A percentile compares a stretch with the other conserved stretches of the same genome.
Evolutionary conservation across 768 basidiomycete species (phyloP).

Genomic region (Suillus ampliporus): DNA sequence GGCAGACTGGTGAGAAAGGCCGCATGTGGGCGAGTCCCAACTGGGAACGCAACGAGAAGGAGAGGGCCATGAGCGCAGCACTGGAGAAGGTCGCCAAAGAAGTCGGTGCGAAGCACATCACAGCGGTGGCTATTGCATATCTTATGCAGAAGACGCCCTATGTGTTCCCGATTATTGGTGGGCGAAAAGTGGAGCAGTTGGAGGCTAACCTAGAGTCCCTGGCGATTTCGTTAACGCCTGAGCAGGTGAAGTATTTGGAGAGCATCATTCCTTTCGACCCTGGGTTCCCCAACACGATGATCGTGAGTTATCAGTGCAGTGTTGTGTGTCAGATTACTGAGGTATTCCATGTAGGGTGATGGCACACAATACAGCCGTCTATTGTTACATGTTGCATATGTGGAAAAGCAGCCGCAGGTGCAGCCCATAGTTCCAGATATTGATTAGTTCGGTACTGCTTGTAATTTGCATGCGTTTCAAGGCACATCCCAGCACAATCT

Average conservation of each 20-base stretch:
- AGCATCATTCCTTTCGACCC: constrained; percentile 45
- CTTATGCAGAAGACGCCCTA: constrained; percentile 42
- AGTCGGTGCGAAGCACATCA: constrained; percentile 40
- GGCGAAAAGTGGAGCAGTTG: too few species aligned
- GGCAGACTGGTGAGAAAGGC: constrained; percentile 30
- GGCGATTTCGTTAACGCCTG: too few species aligned
- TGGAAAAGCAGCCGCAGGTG: constrained; percentile 7
- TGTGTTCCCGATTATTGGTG: too few species aligned
- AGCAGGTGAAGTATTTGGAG: constrained; percentile 45
- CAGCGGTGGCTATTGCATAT: constrained; percentile 54
- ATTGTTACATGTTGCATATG: constrained; percentile 6
- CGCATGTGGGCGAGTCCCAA: constrained; percentile 15
- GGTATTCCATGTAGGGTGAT: constrained; percentile 13
- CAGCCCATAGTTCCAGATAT: constrained; percentile 9
- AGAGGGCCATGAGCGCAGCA: constrained; percentile 37
- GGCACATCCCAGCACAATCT: background rate
- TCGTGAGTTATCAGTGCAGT: constrained; percentile 29
- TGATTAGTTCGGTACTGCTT: background rate
- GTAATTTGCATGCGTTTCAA: background rate
- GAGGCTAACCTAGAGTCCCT: too few species aligned
- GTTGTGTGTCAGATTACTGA: background rate
- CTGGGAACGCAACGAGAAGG: constrained; percentile 43
- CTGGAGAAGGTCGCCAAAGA: constrained; percentile 48
- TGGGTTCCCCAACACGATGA: constrained; percentile 45
- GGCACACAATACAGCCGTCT: constrained; percentile 16